These are phyloP conservation scores for Grosmannia penicillata DNA, from an alignment of 2,329 filamentous ascomycete genomes.

Conservation along the genomic window DNA sequence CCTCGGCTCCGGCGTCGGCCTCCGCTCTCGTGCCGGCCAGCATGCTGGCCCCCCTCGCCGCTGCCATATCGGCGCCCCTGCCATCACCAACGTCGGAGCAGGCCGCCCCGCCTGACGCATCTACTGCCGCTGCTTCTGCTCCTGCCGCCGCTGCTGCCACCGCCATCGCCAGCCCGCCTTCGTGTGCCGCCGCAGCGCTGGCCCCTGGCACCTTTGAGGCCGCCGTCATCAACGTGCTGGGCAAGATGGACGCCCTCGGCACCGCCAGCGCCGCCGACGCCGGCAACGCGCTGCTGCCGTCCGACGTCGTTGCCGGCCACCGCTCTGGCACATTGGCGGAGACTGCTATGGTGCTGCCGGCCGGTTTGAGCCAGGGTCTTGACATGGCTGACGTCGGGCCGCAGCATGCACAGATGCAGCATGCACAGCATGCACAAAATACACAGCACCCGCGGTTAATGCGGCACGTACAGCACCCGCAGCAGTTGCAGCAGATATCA, in stretches of 20 bases:
- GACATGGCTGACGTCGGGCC: no score
- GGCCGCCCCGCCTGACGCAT: neutral
- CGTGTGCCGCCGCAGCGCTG: neutral
- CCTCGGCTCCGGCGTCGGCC: neutral
- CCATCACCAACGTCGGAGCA: no score
- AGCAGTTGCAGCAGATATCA: neutral
- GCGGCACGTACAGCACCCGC: conserved; percentile 5
- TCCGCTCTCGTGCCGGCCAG: no score
- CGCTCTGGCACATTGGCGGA: neutral
- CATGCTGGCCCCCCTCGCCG: no score
- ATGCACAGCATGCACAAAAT: neutral
- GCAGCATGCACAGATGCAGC: neutral
- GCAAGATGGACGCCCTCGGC: neutral
- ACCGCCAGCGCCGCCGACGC: neutral
- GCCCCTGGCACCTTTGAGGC: neutral
- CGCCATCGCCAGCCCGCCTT: neutral
- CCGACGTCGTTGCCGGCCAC: neutral
- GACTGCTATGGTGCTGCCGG: no score
- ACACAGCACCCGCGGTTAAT: no score
- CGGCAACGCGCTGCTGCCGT: neutral
- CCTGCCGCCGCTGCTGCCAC: neutral
- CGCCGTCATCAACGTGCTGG: neutral
- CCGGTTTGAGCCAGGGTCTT: no score
- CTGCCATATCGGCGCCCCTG: no score
- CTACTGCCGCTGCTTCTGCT: neutral